phyloP scores from a whole-genome alignment of 805 yeast species.

The Phaffomyces opuntiae region DNA sequence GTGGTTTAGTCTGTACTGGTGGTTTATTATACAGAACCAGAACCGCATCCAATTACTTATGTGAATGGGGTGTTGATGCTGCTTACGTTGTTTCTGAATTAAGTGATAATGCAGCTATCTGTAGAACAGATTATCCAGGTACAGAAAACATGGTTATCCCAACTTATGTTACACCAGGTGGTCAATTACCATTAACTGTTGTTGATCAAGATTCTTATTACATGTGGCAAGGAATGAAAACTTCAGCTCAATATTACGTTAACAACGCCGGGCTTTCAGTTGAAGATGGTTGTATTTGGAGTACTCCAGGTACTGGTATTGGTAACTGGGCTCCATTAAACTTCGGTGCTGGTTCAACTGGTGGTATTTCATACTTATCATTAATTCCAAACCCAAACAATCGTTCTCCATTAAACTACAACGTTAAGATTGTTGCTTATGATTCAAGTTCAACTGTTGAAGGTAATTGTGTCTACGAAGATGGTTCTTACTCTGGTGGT shows the following conservation, averaged over 20 bases:
- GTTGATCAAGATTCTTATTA: conserved; percentile 76
- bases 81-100: conserved; percentile 67
- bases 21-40: conserved; percentile 84
- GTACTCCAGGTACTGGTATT: conserved; percentile 63
- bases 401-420: conserved; percentile 55
- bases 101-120: conserved; percentile 68
- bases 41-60: conserved; percentile 56
- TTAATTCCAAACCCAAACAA: conserved; percentile 95
- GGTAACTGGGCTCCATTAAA: conserved; percentile 99
- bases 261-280: conserved; percentile 90
- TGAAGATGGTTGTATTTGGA: conserved; percentile 95
- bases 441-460: conserved; percentile 44
- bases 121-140: conserved; percentile 99
- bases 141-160: conserved; percentile 98
- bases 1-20: conserved; percentile 81
- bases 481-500: conserved; percentile 68
- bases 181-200: conserved; percentile 59
- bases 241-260: conserved; percentile 96
- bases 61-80: conserved; percentile 78
- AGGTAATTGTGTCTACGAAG: conserved; percentile 74
- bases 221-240: conserved; percentile 71
- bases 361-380: conserved; percentile 69
- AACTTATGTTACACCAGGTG: conserved; percentile 70
- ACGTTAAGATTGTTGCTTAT: conserved; percentile 68
- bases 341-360: conserved; percentile 83